These are phyloP conservation scores for Cordyceps javanica DNA, from an alignment of 2,329 filamentous ascomycete species.

Conservation along the genomic window DNA sequence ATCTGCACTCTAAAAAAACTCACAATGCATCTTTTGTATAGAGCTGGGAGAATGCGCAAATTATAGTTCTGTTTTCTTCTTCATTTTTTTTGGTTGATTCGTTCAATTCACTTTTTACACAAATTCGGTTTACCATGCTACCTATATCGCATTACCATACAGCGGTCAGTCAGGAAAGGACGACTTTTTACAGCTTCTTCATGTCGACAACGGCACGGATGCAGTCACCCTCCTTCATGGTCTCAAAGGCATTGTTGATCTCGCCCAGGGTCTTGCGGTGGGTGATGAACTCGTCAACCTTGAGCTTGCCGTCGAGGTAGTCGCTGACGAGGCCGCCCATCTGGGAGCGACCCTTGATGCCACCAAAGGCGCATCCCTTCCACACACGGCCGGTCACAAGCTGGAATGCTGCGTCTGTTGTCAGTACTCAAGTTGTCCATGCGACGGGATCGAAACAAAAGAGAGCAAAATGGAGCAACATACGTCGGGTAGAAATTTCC, in stretches of 20 bases:
- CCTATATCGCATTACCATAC: neutral
- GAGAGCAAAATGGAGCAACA: slow-evolving; percentile 39
- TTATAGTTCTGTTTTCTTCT: too few species aligned
- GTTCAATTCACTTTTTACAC: neutral
- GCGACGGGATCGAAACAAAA: neutral
- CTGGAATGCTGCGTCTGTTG: slow-evolving; percentile 70
- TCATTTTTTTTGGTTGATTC: too few species aligned
- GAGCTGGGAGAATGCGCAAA: too few species aligned
- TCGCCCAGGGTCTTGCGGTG: slow-evolving; percentile 76
- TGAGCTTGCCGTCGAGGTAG: slow-evolving; percentile 83
- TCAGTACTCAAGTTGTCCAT: slow-evolving; percentile 14
- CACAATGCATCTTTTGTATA: too few species aligned
- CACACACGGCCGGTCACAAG: slow-evolving; percentile 95
- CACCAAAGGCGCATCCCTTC: slow-evolving; percentile 96
- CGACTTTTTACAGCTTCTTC: slow-evolving; percentile 30
- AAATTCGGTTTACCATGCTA: neutral
- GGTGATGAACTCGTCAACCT: slow-evolving; percentile 99
- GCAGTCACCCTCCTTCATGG: slow-evolving; percentile 95
- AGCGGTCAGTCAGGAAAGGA: too few species aligned
- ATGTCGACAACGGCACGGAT: slow-evolving; percentile 86
- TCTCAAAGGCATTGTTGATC: slow-evolving; percentile 86
- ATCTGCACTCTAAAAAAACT: neutral
- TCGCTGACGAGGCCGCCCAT: slow-evolving; percentile 80
- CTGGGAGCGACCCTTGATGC: slow-evolving; percentile 95
- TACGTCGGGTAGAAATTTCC: slow-evolving; percentile 89